Base-by-base conservation (phyloP, 2,329 filamentous ascomycete species). In the Dendryphion nanum region DNA sequence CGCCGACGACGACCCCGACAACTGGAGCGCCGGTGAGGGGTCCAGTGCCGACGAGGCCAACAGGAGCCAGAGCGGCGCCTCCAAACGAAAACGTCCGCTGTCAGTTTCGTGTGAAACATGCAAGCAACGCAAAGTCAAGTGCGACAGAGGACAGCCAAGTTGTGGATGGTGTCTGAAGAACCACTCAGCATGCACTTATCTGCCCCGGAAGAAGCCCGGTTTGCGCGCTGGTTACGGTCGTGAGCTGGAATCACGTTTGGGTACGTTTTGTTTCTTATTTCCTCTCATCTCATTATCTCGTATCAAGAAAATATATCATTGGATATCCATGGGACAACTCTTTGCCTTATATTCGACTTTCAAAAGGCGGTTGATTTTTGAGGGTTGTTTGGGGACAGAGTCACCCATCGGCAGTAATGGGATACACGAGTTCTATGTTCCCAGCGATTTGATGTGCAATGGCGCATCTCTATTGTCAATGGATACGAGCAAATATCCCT, bases 71-170 rank as follows among this genome's bases (percentile, higher is more conserved):
- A 59, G 51, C 34, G 60, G 62, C 41, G 44, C 51, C 17, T 57
- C 67, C 34, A 77, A 77, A 59, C 71, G 73, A 44, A 74, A 73
- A 58, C 63, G 75, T 40, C 71, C 72, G 30, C 66, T 76, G 58
- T 70, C 67, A 34, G 76, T 78, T 21, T 76, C 72, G 53, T 79
- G 86, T 59, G 86, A 90, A 67, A 75, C 86, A 35, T 89, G 86
- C 71, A 89, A 90, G 67, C 82, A 86, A 64, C 74, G 86, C 70
- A 91, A 90, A 74, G 85, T 88, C 36, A 67, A 68, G 67, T 69
- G 64, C 64, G 85, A 90, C 65, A 79, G 86, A 23, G 82, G 81
- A 4, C 83, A 88, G 53, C 86, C 86, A 2, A 79, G 81, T n/a
- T 86, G 83, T 63, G 82, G 82, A 16, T 86, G 83, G 83, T 87